Conservation (phyloP, 495 filamentous ascomycete genomes). For the Diplogelasinospora grovesii region DNA sequence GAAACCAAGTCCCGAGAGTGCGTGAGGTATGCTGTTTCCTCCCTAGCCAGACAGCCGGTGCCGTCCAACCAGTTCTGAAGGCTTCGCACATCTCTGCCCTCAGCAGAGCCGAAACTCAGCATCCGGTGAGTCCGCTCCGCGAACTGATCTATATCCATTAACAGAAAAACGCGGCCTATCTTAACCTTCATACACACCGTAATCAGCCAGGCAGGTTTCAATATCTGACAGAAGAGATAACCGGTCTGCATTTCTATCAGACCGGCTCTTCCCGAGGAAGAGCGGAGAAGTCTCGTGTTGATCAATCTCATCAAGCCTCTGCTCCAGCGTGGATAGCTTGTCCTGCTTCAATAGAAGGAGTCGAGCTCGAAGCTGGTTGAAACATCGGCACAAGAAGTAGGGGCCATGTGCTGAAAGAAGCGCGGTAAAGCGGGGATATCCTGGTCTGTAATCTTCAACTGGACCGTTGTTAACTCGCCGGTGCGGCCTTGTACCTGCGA, state of each 20-base stretch:
- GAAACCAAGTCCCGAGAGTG: conserved; percentile 15
- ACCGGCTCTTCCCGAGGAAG: conserved; percentile 24
- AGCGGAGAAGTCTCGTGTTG: conserved; percentile 17
- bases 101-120: conserved; percentile 10
- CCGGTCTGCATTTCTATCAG: conserved; percentile 22
- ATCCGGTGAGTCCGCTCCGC: conserved; percentile 15
- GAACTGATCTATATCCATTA: conserved; percentile 15
- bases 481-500: no score
- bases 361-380: conserved; percentile 21
- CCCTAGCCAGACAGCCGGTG: conserved; percentile 18
- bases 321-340: conserved; percentile 22
- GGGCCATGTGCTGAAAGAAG: conserved; percentile 16
- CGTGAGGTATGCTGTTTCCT: conserved; percentile 25
- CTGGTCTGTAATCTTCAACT: conserved; percentile 26
- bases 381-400: conserved; percentile 25
- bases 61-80: conserved; percentile 26
- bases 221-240: conserved; percentile 14
- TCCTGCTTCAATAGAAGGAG: conserved; percentile 22
- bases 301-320: conserved; percentile 23
- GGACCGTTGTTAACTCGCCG: no score
- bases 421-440: conserved; percentile 28
- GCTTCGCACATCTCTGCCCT: conserved; percentile 12
- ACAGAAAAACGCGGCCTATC: background rate
- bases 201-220: conserved; percentile 14
- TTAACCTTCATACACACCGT: no score